phyloP scores from a whole-genome alignment of 2,329 filamentous ascomycete species.

The Rasamsonia emersonii region DNA sequence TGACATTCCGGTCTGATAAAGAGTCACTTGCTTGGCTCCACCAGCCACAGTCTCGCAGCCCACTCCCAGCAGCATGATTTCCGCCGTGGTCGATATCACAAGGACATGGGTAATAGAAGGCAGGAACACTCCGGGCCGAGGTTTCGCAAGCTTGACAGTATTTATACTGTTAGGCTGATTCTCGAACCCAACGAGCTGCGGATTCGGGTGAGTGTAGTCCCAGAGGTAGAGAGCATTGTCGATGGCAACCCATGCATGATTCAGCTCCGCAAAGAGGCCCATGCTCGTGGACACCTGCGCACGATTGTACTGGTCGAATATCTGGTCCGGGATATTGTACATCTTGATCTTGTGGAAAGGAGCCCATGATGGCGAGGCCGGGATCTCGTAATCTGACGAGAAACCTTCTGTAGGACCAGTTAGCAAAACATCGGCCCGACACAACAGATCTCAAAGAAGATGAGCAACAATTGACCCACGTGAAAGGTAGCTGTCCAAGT shows the following conservation, averaged over 20 bases:
- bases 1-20: slow-evolving; percentile 86
- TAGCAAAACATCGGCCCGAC: slow-evolving; percentile 15
- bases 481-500: slow-evolving; percentile 79
- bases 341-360: slow-evolving; percentile 82
- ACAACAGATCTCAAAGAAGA: slow-evolving; percentile 1
- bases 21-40: slow-evolving; percentile 62
- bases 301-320: slow-evolving; percentile 86
- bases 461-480: slow-evolving; percentile 50
- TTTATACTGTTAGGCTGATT: slow-evolving; percentile 83
- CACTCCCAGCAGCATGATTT: slow-evolving; percentile 81
- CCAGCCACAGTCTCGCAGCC: slow-evolving; percentile 55
- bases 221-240: slow-evolving; percentile 95
- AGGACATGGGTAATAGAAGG: slow-evolving; percentile 77
- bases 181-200: slow-evolving; percentile 85
- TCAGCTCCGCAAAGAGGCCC: slow-evolving; percentile 89
- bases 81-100: slow-evolving; percentile 75
- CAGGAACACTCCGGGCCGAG: slow-evolving; percentile 81
- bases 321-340: slow-evolving; percentile 82
- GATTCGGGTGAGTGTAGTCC: slow-evolving; percentile 92
- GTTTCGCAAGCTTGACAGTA: slow-evolving; percentile 77
- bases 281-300: slow-evolving; percentile 84
- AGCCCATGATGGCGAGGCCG: slow-evolving; percentile 60
- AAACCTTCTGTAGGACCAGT: slow-evolving; percentile 58
- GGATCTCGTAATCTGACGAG: slow-evolving; percentile 84
- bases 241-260: slow-evolving; percentile 91